Evolutionary conservation across 2,329 filamentous ascomycete genomes (phyloP).

Genomic region (Colletotrichum spinosum): DNA sequence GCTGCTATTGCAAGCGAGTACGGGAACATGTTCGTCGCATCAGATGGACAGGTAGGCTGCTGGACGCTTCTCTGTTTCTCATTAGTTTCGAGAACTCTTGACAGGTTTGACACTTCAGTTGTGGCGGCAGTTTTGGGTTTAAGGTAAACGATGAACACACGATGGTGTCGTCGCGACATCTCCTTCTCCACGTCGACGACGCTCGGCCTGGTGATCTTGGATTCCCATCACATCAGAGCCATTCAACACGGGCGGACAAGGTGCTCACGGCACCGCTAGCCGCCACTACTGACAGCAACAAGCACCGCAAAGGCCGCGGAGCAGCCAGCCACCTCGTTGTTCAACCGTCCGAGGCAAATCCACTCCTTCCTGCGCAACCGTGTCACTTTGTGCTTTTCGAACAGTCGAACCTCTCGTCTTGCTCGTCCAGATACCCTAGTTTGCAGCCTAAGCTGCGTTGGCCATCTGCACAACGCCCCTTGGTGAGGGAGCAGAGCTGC

Average conservation of each 20-base stretch:
- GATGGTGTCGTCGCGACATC: constrained; percentile 1
- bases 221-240: too few species aligned
- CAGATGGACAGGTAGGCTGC: neutral
- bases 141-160: neutral
- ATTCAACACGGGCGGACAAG: too few species aligned
- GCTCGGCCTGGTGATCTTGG: too few species aligned
- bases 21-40: constrained; percentile 9
- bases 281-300: too few species aligned
- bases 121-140: neutral
- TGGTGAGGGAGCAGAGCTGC: constrained; percentile 20
- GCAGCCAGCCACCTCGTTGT: constrained; percentile 22
- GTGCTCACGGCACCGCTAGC: too few species aligned
- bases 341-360: neutral
- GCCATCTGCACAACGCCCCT: constrained; percentile 14
- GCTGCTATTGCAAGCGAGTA: neutral
- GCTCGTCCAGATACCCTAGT: constrained; percentile 12
- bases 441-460: constrained; percentile 32
- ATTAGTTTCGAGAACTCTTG: neutral
- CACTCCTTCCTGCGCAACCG: constrained; percentile 1
- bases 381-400: constrained; percentile 11
- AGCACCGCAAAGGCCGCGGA: too few species aligned
- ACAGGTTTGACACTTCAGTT: constrained; percentile 24
- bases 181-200: too few species aligned
- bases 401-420: constrained; percentile 9
- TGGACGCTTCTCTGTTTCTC: too few species aligned